Evolutionary conservation across 2,329 filamentous ascomycete genomes (phyloP), one percentile per base, ranked within the genome.

Genomic region (Fusarium sp.): DNA sequence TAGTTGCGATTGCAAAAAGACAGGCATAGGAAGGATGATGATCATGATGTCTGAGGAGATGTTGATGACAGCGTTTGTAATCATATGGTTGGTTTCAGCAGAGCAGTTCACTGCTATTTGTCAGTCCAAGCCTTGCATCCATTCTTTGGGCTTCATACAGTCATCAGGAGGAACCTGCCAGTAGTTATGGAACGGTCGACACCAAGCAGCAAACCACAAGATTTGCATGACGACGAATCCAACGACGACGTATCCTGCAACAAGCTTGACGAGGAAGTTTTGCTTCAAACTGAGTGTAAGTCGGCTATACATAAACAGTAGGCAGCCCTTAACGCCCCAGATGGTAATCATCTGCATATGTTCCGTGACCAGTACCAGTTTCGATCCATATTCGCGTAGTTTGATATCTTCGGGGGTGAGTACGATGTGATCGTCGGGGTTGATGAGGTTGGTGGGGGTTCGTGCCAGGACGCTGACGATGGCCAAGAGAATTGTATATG

Each of bases 351-450:
- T 82, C 81, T 92, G 91, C 67, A 85, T 83, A 72, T 90, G 83
- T 65, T 91, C 89, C 0, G 87, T 87, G 13, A 89, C 85, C 17
- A 90, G 83, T 2, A 90, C 88, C 77, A 89, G 83, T 80, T 91
- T 91, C 52, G 87, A 89, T 20, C 89, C 89, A 45, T 78, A 80
- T 4, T 81, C 78, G 48, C 87, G 81, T n/a, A 82, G 75, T 7
- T 75, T 75, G 46, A 84, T 82, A 27, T 80, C 81, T 4, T 80
- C 72, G 1, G 84, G 81, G 0, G 87, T 89, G 53, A 90, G 79
- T 1, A 76, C 75, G 2, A 79, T 71, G 1, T 80, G 78, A 14
- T 88, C 83, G 15, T 83, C 79, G 0, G 84, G 82, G 11, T 85
- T 81, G 79, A 90, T 86, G 41, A 90, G 81, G 70, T 91, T 91